phyloP scores from a whole-genome alignment of 805 yeast genomes.

The Saturnispora besseyi region DNA sequence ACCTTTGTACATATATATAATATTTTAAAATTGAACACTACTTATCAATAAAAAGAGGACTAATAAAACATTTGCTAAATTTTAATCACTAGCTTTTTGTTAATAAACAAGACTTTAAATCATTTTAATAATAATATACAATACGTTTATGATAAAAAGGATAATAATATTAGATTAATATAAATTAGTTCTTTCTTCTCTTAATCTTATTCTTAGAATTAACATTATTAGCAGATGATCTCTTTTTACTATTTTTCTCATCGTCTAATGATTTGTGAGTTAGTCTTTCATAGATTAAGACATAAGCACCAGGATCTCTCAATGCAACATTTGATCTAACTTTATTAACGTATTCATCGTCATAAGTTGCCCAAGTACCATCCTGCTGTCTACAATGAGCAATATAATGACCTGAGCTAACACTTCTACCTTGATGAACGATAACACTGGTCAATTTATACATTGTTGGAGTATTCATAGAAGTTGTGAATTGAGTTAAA shows the following conservation, averaged over 20 bases:
- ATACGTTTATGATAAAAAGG: too few relatives aligned
- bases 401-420: slow-evolving; percentile 87
- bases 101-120: too few relatives aligned
- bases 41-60: background rate
- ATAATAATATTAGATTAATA: too few relatives aligned
- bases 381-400: slow-evolving; percentile 90
- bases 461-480: slow-evolving; percentile 36
- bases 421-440: slow-evolving; percentile 90
- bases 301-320: slow-evolving; percentile 84
- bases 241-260: background rate
- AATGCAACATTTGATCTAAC: slow-evolving; percentile 67
- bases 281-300: slow-evolving; percentile 71
- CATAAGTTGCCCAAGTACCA: slow-evolving; percentile 88
- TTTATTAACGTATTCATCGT: slow-evolving; percentile 78
- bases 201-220: background rate
- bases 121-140: too few relatives aligned
- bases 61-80: too few relatives aligned
- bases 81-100: too few relatives aligned
- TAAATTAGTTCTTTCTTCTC: background rate
- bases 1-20: background rate
- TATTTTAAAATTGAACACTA: background rate
- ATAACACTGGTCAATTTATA: slow-evolving; percentile 78
- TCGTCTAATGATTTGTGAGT: slow-evolving; percentile 37
- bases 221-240: background rate
- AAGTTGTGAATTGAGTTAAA: slow-evolving; percentile 51